These are phyloP conservation scores for Didymella pinodella DNA, from an alignment of 2,329 filamentous ascomycete genomes.

Conservation along the genomic window DNA sequence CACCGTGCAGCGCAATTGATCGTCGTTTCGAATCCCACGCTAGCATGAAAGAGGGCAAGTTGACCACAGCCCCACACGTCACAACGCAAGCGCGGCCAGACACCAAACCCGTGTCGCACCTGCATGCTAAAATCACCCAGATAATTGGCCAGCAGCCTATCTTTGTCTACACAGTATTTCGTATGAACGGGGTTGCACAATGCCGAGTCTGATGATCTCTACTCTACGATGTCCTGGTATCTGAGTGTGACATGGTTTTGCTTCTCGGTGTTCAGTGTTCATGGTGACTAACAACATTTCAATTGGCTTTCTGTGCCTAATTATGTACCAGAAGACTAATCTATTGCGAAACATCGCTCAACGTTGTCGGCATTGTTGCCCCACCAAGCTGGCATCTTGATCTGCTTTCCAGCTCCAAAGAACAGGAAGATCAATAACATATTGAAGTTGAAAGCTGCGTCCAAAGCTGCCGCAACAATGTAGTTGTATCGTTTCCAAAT, in stretches of 20 bases:
- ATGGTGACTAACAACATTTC: neutral
- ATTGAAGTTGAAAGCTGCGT: slow-evolving; percentile 69
- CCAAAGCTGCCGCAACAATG: slow-evolving; percentile 67
- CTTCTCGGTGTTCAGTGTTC: neutral
- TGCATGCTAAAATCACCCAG: neutral
- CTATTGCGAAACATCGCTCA: slow-evolving; percentile 67
- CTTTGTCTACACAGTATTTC: no score
- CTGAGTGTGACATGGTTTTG: no score
- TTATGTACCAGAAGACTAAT: slow-evolving; percentile 9
- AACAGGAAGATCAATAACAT: slow-evolving; percentile 68
- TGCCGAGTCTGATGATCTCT: no score
- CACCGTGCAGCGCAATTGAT: slow-evolving; percentile 15
- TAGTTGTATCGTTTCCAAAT: slow-evolving; percentile 69
- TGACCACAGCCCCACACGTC: slow-evolving; percentile 16
- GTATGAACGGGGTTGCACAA: no score
- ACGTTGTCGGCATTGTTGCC: slow-evolving; percentile 64
- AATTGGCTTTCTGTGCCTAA: neutral
- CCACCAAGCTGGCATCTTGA: slow-evolving; percentile 71
- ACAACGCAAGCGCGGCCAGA: neutral
- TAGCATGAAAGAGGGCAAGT: slow-evolving; percentile 2
- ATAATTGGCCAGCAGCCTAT: no score
- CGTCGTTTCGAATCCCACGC: slow-evolving; percentile 16
- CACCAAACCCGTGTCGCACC: neutral
- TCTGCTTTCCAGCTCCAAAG: slow-evolving; percentile 64
- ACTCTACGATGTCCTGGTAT: no score